phyloP scores from a whole-genome alignment of 2,329 filamentous ascomycete species.

The Cytospora schulzeri region DNA sequence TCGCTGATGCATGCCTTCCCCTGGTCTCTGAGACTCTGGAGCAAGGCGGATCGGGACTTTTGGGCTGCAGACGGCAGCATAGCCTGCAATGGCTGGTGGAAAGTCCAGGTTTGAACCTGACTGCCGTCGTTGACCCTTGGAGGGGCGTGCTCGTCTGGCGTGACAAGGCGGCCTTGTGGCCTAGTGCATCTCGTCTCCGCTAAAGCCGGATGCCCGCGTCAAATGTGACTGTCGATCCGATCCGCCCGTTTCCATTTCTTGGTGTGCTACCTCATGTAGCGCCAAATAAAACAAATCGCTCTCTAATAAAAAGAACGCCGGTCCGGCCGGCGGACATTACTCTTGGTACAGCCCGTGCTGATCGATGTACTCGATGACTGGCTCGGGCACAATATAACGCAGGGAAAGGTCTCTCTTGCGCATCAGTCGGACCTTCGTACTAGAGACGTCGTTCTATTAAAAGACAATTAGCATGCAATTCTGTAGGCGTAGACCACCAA shows the following conservation, averaged over 20 bases:
- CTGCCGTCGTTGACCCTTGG: not conserved
- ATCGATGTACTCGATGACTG: slow-evolving; percentile 75
- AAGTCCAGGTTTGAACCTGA: not conserved
- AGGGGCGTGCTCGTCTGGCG: not conserved
- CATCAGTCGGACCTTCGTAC: slow-evolving; percentile 30
- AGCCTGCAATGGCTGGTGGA: not conserved
- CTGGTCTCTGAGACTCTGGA: not conserved
- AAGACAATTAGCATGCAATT: not conserved
- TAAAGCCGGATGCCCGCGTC: not conserved
- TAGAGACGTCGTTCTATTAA: slow-evolving; percentile 66
- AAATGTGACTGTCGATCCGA: not conserved
- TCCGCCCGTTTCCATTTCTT: not conserved
- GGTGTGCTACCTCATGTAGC: not conserved
- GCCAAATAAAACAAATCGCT: slow-evolving; percentile 15
- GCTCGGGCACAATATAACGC: slow-evolving; percentile 72
- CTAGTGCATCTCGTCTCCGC: not conserved
- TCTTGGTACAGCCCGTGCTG: slow-evolving; percentile 67
- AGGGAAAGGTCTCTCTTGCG: slow-evolving; percentile 80
- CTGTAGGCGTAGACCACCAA: not conserved
- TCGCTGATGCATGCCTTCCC: not conserved
- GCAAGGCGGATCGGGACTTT: not conserved
- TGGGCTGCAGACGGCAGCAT: not conserved
- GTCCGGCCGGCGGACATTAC: not conserved
- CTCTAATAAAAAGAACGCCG: not conserved
- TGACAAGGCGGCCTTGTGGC: not conserved